These are phyloP conservation scores for Nicotiana rustica DNA, from an alignment of 305 asterid species.

Conservation along the genomic window DNA sequence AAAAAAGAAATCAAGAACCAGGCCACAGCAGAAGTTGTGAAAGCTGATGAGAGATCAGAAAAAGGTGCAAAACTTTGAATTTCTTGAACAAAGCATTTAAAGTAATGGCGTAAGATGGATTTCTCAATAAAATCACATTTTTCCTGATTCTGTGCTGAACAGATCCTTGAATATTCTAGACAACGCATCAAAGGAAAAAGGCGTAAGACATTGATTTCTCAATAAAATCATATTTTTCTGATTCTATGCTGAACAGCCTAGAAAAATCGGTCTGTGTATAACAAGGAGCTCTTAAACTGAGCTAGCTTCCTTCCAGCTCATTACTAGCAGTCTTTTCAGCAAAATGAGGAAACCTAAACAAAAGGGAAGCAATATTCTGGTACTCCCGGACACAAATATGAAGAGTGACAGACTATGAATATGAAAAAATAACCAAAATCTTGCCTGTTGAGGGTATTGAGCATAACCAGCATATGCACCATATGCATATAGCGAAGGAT, in stretches of 20 bases:
- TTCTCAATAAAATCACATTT: neutral
- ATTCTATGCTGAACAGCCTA: neutral
- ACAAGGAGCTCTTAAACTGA: slow-evolving; percentile 13
- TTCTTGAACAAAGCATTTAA: neutral
- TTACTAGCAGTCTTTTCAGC: neutral
- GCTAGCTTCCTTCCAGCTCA: slow-evolving; percentile 14
- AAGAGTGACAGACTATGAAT: slow-evolving; percentile 14
- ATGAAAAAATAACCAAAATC: slow-evolving; percentile 31
- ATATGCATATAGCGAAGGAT: slow-evolving; percentile 78
- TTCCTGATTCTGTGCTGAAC: neutral
- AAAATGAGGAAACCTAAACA: slow-evolving; percentile 16
- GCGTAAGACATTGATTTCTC: neutral
- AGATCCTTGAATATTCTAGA: slow-evolving; percentile 3
- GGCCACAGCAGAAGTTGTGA: slow-evolving; percentile 2
- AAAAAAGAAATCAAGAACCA: neutral
- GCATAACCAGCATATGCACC: slow-evolving; percentile 84
- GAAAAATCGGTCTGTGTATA: neutral
- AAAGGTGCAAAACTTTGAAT: neutral
- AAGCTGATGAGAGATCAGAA: slow-evolving; percentile 10
- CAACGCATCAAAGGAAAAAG: neutral
- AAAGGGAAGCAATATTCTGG: slow-evolving; percentile 20
- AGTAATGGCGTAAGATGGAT: neutral
- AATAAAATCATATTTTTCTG: slow-evolving; percentile 14
- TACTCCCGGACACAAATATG: neutral
- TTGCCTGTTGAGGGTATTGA: slow-evolving; percentile 83